Percentiles rank a stretch among this genome's conserved stretches.
These are phyloP conservation scores for Sugiyamaella grinbergsii DNA, from an alignment of 1,139 yeast species.

Conservation along the genomic window DNA sequence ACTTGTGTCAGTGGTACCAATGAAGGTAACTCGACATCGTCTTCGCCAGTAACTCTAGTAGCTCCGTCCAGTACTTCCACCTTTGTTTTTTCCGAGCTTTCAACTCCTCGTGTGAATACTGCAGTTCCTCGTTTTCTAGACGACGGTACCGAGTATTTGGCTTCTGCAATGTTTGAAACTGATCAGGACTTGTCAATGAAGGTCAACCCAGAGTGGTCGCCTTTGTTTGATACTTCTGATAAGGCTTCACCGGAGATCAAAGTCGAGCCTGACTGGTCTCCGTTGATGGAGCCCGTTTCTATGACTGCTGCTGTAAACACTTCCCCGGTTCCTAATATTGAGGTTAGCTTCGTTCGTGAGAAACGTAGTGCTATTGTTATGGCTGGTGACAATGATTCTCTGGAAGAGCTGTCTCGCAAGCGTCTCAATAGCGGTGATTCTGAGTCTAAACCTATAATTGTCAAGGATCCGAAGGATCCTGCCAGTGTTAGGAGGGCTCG, in stretches of 20 bases:
- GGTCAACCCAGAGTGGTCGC: conserved; percentile 20
- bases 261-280: conserved; percentile 22
- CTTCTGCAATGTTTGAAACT: conserved; percentile 22
- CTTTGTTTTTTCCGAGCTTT: conserved; percentile 6
- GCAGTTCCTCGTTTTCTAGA: conserved; percentile 4
- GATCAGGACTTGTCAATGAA: neutral
- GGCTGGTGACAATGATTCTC: conserved; percentile 17
- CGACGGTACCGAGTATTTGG: conserved; percentile 8
- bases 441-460: conserved; percentile 60
- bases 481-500: conserved; percentile 82
- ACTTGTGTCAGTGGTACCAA: neutral
- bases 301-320: conserved; percentile 10
- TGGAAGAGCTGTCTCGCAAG: conserved; percentile 7
- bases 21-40: conserved; percentile 4
- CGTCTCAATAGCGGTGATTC: conserved; percentile 31
- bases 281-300: conserved; percentile 19
- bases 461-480: conserved; percentile 60
- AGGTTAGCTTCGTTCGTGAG: conserved; percentile 26
- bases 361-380: conserved; percentile 29
- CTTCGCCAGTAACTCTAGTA: conserved; percentile 13
- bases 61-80: conserved; percentile 16
- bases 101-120: conserved; percentile 7
- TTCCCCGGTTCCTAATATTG: conserved; percentile 19
- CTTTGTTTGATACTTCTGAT: conserved; percentile 19
- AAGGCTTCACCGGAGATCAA: conserved; percentile 9